These are phyloP conservation scores for Arthrobotrys sinensis DNA, from an alignment of 2,329 filamentous ascomycete genomes.

Conservation along the genomic window DNA sequence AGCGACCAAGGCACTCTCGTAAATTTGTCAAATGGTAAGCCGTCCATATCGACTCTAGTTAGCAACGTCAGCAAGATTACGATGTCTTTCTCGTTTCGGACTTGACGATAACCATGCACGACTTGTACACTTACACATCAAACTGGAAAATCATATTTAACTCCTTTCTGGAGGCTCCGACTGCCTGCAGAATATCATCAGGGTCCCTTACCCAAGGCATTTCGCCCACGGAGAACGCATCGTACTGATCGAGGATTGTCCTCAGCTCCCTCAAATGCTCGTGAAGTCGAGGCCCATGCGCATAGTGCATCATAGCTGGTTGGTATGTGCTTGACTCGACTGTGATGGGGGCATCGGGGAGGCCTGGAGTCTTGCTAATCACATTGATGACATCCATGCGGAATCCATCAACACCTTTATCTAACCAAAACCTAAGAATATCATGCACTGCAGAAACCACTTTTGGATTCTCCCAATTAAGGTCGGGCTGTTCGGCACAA, in stretches of 20 bases:
- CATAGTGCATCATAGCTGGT: conserved; percentile 63
- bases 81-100: conserved; percentile 9
- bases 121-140: conserved; percentile 71
- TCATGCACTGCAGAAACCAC: conserved; percentile 80
- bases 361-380: conserved; percentile 76
- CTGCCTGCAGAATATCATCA: conserved; percentile 72
- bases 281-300: conserved; percentile 79
- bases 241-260: conserved; percentile 74
- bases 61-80: conserved; percentile 28
- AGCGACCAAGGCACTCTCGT: conserved; percentile 70
- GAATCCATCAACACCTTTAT: conserved; percentile 80
- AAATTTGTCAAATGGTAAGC: conserved; percentile 69
- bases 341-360: conserved; percentile 73
- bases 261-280: conserved; percentile 79
- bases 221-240: conserved; percentile 80
- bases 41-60: conserved; percentile 71
- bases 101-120: not conserved
- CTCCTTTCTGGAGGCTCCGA: conserved; percentile 74
- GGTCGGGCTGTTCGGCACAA: conserved; percentile 81
- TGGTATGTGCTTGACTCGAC: conserved; percentile 55
- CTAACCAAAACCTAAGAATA: conserved; percentile 84
- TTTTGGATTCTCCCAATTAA: conserved; percentile 84
- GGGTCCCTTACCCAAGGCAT: conserved; percentile 72
- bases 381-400: conserved; percentile 83
- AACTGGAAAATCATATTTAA: conserved; percentile 83